Base-by-base conservation (phyloP, 768 basidiomycete genomes). In the Cystobasidium onofrii region DNA sequence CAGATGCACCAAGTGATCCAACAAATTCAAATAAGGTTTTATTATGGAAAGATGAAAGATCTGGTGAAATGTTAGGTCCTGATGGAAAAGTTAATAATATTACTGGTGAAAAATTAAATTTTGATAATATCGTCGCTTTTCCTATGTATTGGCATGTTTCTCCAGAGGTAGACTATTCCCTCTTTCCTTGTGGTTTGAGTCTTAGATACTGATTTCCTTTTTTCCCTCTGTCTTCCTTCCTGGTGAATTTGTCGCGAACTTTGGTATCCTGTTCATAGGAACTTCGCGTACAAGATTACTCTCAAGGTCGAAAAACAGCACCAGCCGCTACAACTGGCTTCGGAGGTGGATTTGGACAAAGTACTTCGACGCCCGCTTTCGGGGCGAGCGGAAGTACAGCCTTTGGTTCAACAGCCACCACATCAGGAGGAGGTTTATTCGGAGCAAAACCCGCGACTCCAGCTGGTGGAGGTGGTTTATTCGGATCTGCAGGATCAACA, bases 141-240 rank as follows among this genome's bases (percentile, higher is more conserved):
- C 65, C 65, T 50, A 46, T 50, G 65, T 67, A 67, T 39, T 67
- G 65, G 65, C 27, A 54, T 25, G 39, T 67, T 29, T 67, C 65
- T 4, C 63, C 33, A 10, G 70, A 70, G 54, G 60, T 61, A 57
- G 54, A 25, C 4, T 12, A 4, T 33, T 57, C 18, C 31, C 54
- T 12, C 18, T 25, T 33, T 12, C 31, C 6, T 6, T 6, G 23
- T 33, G 18, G 12, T 6, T 4, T 6, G 18, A 4, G 25, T 57
- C 25, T 57, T 57, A 18, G 6, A 15, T 15, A 6, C 39, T 6
- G 15, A 6, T 15, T 39, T 15, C 39, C 39, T 39, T 39, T 39
- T 10, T 39, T 15, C 27, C 60, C 27, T 27, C n/a, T 20, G 15
- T 17, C 9, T 50, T 18, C 18, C 41, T 43, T 18, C 41, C 41